Evolutionary conservation across 2,329 filamentous ascomycete genomes (phyloP).

Genomic region (Ceratocystis eucalypticola): DNA sequence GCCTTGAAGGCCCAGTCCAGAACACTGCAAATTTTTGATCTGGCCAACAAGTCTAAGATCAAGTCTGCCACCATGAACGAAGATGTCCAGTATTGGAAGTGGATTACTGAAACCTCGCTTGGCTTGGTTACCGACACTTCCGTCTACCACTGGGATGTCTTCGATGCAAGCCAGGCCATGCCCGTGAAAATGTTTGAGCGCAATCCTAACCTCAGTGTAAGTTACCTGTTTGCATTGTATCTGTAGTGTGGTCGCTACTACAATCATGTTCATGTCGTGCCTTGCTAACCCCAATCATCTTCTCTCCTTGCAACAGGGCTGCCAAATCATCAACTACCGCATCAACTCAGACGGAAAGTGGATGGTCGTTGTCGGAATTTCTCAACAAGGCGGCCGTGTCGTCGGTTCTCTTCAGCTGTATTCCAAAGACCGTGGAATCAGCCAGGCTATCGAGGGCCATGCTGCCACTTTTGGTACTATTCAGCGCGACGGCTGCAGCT

Average conservation of each 20-base stretch:
- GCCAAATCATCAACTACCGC: slow-evolving; percentile 99
- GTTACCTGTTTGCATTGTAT: slow-evolving; percentile 26
- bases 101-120: slow-evolving; percentile 80
- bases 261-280: neutral
- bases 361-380: slow-evolving; percentile 96
- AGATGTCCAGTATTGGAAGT: slow-evolving; percentile 98
- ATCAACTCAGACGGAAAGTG: slow-evolving; percentile 92
- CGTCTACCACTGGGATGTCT: slow-evolving; percentile 97
- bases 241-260: neutral
- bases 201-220: slow-evolving; percentile 73
- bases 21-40: slow-evolving; percentile 95
- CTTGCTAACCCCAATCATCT: neutral
- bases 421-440: slow-evolving; percentile 89
- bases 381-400: slow-evolving; percentile 81
- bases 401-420: slow-evolving; percentile 96
- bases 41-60: slow-evolving; percentile 83
- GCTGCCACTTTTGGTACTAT: slow-evolving; percentile 88
- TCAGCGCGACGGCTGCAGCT: slow-evolving; percentile 72
- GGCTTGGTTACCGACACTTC: slow-evolving; percentile 82
- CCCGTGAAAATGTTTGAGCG: slow-evolving; percentile 91
- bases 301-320: slow-evolving; percentile 44
- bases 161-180: slow-evolving; percentile 63
- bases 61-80: slow-evolving; percentile 95
- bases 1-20: slow-evolving; percentile 87
- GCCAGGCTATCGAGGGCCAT: slow-evolving; percentile 94